Evolutionary conservation across 306 rosid genomes (phyloP), one percentile per base, ranked within the genome.

Genomic region (Abrus pulchellus): DNA sequence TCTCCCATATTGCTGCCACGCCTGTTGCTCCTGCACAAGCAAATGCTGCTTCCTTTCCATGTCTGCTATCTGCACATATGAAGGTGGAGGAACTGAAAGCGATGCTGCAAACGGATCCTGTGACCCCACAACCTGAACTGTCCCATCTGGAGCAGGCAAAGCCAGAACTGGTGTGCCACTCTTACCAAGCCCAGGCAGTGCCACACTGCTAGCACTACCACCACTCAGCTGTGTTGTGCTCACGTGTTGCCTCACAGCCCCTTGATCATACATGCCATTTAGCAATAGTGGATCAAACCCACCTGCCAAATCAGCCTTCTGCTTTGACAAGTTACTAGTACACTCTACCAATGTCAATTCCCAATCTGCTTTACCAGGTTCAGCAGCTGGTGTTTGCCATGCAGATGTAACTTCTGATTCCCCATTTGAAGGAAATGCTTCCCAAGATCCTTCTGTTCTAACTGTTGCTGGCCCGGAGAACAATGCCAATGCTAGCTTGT

Each of bases 191-290:
- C 78, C 85, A 1, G 90, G 91, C 77, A 90, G 52, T 65, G 89
- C 90, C 80, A 90, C 92, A 47, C 98, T 92, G 59, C 98, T 94
- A 20, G 92, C 87, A 79, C 98, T 94, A 43, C 98, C 97, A 38
- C 93, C 83, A 41, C 79, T 85, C 75, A 89, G 49, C 27, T 92
- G 90, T 74, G 78, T 29, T 66, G 89, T 76, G 85, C 76, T 89
- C 67, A 85, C 89, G 45, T 94, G 97, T 77, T 87, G 97, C 90
- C 89, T 87, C 85, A 92, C 94, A 29, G 92, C 78, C 27, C 94
- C 98, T 70, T 92, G 94, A 86, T 94, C 97, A 79, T 89, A 94
- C 93, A 94, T 92, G n/a, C 97, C 98, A 82, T 87, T 92, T 80
- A 92, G 83, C 9, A 94, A 67, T 70, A 94, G 62, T 5, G 97